Base-by-base conservation (phyloP, 345 rosid genomes). In the Sonneratia caseolaris region DNA sequence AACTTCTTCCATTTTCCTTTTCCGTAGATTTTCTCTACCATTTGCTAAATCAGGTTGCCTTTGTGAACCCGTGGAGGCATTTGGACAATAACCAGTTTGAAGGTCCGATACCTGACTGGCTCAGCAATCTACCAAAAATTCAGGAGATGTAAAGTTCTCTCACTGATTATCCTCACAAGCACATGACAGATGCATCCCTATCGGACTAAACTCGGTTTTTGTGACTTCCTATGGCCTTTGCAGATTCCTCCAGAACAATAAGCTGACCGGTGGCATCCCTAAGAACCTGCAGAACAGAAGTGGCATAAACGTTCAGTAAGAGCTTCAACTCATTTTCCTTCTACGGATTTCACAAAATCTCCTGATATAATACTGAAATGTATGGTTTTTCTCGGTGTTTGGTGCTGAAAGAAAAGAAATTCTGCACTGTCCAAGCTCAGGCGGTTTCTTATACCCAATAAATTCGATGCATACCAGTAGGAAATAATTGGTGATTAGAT, bases 161-260 rank as follows among this genome's bases (percentile, higher is more conserved):
- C 55, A 22, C 9, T 5, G 69, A 3, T 16, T 7, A 2, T 11
- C 14, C 53, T 43, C 19, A n/a, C 37, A 68, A 13, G 8, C 56
- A 45, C 10, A 35, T 4, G 37, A 68, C 15, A 68, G 35, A 37
- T 9, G 7, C 19, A 13, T 11, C 72, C 10, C 40, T 12, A 18
- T 45, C 2, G n/a, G 48, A 6, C 27, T 3, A 38, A 71, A 69
- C 66, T 12, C 45, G 10, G 66, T 59, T 24, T 66, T 70, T 68
- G 61, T 65, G 70, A 72, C 53, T 49, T 73, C 69, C 76, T 72
- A 61, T 68, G 68, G 56, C n/a, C 21, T 69, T 47, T 45, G 76
- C 92, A 94, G 99, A 83, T 84, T 78, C 71, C 80, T 90, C 71
- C 88, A 87, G 71, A 83, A 86, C 74, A 90, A 90, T 80, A 82